A percentile compares a stretch with the other conserved stretches of the same genome.
Evolutionary conservation across 1,284 basidiomycete genomes (phyloP).

Genomic region (Phlebopus sp.): DNA sequence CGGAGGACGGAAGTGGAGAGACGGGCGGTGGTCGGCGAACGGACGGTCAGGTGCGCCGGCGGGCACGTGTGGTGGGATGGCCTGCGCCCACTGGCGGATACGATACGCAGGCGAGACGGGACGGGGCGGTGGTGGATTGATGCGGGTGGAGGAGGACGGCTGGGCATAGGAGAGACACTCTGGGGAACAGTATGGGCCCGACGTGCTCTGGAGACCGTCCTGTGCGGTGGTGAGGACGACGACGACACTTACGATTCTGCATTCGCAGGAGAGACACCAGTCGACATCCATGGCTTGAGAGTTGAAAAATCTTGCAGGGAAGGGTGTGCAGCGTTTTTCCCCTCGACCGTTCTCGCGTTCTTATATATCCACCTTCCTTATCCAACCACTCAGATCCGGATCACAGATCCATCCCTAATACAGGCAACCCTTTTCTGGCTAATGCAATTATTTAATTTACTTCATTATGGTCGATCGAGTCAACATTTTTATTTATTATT

Average conservation of each 20-base stretch:
- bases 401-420: constrained; percentile 7
- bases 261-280: constrained; percentile 65
- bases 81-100: constrained; percentile 29
- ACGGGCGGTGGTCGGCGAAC: constrained; percentile 16
- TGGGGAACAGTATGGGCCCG: constrained; percentile 53
- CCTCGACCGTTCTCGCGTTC: constrained; percentile 7
- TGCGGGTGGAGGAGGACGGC: constrained; percentile 17
- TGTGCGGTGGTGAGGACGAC: constrained; percentile 23
- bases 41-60: constrained; percentile 29
- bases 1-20: constrained; percentile 14
- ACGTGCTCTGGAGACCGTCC: constrained; percentile 34
- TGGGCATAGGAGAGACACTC: constrained; percentile 41
- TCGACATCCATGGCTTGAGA: constrained; percentile 51
- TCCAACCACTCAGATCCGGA: constrained; percentile 18
- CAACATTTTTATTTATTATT: constrained; percentile 9
- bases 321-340: constrained; percentile 16
- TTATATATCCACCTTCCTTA: constrained; percentile 32
- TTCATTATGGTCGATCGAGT: constrained; percentile 33
- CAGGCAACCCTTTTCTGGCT: constrained; percentile 18
- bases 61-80: constrained; percentile 30
- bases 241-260: constrained; percentile 45
- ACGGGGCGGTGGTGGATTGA: not conserved
- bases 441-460: constrained; percentile 36
- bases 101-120: constrained; percentile 10
- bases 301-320: constrained; percentile 16